Conservation (phyloP, 2,329 filamentous ascomycete species). For the Neonectria coccinea region DNA sequence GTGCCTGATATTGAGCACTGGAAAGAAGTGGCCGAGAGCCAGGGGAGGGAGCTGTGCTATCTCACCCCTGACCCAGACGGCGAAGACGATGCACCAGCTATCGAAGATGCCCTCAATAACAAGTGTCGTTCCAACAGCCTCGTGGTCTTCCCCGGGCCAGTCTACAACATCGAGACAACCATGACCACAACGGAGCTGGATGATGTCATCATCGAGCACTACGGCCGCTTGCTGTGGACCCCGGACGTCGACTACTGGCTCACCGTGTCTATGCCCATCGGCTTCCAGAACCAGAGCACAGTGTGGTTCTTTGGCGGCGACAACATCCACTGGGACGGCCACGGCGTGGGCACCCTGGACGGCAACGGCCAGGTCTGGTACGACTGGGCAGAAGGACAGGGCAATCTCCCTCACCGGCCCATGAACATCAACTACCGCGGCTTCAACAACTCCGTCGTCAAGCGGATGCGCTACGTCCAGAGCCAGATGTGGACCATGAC, state of each 20-base stretch:
- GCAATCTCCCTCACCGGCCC: constrained; percentile 62
- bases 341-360: constrained; percentile 65
- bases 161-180: constrained; percentile 16
- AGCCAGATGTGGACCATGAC: constrained; percentile 73
- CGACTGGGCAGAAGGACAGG: constrained; percentile 57
- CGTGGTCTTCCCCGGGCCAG: constrained; percentile 4
- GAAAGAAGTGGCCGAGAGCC: constrained; percentile 3
- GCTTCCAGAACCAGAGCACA: constrained; percentile 67
- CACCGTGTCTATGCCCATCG: constrained; percentile 60
- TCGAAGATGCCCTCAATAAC: constrained; percentile 12
- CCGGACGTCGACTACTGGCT: constrained; percentile 65
- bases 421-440: constrained; percentile 61
- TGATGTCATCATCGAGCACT: constrained; percentile 17
- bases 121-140: constrained; percentile 9
- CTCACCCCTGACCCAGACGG: constrained; percentile 6
- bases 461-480: constrained; percentile 63
- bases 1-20: constrained; percentile 2
- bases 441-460: constrained; percentile 61
- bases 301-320: constrained; percentile 67
- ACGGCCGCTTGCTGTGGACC: constrained; percentile 49
- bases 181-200: constrained; percentile 7
- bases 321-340: constrained; percentile 61
- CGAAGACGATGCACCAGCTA: constrained; percentile 5
- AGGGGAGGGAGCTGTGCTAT: constrained; percentile 11
- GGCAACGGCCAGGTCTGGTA: constrained; percentile 73